Percentiles rank a stretch among this genome's conserved stretches.
Evolutionary conservation across 2,329 filamentous ascomycete species (phyloP).

Genomic region (Sclerotinia sclerotiorum): DNA sequence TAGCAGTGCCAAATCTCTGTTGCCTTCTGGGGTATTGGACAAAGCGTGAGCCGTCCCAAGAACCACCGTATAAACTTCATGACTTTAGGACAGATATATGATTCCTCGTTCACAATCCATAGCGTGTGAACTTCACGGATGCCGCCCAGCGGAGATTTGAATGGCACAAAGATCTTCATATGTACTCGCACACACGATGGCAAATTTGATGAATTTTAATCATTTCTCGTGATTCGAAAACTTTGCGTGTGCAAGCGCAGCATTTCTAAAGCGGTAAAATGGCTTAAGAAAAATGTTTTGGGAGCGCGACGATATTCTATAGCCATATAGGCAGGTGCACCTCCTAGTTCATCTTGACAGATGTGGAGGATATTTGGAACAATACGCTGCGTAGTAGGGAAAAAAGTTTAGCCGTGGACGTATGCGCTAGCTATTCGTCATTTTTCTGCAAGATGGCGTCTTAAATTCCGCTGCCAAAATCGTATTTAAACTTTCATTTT

Average conservation of each 20-base stretch:
- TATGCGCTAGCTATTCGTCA: not conserved
- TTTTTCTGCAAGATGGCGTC: not conserved
- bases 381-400: not conserved
- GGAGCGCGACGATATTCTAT: not conserved
- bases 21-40: not conserved
- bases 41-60: not conserved
- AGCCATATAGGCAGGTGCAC: not conserved
- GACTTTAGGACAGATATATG: no score
- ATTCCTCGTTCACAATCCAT: not conserved
- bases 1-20: not conserved
- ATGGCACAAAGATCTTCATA: no score
- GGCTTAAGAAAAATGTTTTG: not conserved
- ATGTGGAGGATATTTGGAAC: not conserved
- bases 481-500: not conserved
- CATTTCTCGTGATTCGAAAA: not conserved
- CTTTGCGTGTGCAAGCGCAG: not conserved
- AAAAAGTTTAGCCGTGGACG: not conserved
- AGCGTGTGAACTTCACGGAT: no score
- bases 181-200: not conserved
- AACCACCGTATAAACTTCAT: not conserved
- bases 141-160: not conserved
- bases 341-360: conserved; percentile 2
- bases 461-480: not conserved
- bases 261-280: not conserved
- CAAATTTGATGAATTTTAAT: not conserved